These are phyloP conservation scores for Lolium perenne DNA, from an alignment of 176 grass and related monocot genomes.

Conservation along the genomic window DNA sequence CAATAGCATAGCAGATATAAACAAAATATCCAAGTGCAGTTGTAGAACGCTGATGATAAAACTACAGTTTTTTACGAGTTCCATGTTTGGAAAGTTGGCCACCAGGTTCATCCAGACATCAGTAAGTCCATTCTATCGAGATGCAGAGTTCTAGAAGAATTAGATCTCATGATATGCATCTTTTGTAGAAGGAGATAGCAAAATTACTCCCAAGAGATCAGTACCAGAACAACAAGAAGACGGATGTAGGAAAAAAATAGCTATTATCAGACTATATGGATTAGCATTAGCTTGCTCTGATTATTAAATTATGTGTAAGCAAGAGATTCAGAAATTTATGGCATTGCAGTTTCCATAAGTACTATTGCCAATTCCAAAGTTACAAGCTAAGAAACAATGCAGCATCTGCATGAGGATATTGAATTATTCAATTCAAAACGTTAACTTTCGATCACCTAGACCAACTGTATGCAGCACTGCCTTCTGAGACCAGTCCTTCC, in stretches of 20 bases:
- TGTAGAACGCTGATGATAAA: slow-evolving; percentile 93
- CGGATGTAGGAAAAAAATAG: neutral
- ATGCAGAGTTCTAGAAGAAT: slow-evolving; percentile 31
- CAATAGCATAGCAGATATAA: slow-evolving; percentile 16
- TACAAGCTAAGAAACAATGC: slow-evolving; percentile 24
- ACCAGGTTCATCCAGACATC: slow-evolving; percentile 87
- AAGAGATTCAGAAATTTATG: neutral
- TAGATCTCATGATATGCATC: neutral
- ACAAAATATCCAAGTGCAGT: slow-evolving; percentile 54
- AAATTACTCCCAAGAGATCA: slow-evolving; percentile 7
- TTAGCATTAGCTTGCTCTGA: neutral
- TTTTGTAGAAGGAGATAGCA: neutral
- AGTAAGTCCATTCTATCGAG: slow-evolving; percentile 34
- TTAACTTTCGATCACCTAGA: slow-evolving; percentile 64
- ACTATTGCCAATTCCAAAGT: neutral
- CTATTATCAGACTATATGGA: neutral
- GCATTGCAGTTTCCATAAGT: neutral
- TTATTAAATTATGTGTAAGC: slow-evolving; percentile 19
- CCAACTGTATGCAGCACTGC: slow-evolving; percentile 90
- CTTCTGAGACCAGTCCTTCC: slow-evolving; percentile 83
- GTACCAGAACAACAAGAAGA: slow-evolving; percentile 8
- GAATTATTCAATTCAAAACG: neutral
- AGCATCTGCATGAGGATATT: slow-evolving; percentile 17
- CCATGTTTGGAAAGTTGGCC: slow-evolving; percentile 77
- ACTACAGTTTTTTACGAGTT: slow-evolving; percentile 83